These are phyloP conservation scores for Periglandula ipomoeae DNA, from an alignment of 2,329 filamentous ascomycete species.

Conservation along the genomic window DNA sequence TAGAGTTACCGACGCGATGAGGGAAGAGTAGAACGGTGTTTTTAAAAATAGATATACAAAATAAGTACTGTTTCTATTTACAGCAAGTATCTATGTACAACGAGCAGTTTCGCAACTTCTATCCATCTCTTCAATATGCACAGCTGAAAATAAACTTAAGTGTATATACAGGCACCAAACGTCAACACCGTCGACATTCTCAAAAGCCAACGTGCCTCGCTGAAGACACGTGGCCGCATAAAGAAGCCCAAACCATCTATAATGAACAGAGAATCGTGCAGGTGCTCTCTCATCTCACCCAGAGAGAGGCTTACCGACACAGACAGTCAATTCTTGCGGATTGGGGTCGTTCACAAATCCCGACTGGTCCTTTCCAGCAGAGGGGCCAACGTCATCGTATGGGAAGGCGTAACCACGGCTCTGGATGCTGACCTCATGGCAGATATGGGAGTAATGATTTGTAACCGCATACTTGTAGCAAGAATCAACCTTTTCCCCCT, in stretches of 20 bases:
- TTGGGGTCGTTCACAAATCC: conserved; percentile 50
- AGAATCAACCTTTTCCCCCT: conserved; percentile 33
- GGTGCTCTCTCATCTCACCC: neutral
- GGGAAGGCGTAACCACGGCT: conserved; percentile 60
- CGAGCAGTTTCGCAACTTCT: neutral
- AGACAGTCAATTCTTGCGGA: conserved; percentile 46
- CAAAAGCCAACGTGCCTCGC: no score
- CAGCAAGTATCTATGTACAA: neutral
- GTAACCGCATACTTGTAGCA: conserved; percentile 49
- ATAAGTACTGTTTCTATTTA: neutral
- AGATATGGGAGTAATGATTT: conserved; percentile 59
- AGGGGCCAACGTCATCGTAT: conserved; percentile 58
- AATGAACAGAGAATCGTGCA: neutral
- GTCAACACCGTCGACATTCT: no score
- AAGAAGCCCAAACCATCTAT: neutral
- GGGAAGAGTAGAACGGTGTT: no score
- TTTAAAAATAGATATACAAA: no score
- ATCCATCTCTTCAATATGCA: neutral
- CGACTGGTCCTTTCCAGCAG: conserved; percentile 47
- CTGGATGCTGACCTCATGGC: conserved; percentile 51
- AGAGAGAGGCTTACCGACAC: conserved; percentile 35
- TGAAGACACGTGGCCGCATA: no score
- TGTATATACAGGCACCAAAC: no score
- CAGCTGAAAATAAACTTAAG: no score
- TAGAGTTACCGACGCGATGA: no score